Evolutionary conservation across 2,329 filamentous ascomycete species (phyloP).

Genomic region (Gliomastix tumulicola): DNA sequence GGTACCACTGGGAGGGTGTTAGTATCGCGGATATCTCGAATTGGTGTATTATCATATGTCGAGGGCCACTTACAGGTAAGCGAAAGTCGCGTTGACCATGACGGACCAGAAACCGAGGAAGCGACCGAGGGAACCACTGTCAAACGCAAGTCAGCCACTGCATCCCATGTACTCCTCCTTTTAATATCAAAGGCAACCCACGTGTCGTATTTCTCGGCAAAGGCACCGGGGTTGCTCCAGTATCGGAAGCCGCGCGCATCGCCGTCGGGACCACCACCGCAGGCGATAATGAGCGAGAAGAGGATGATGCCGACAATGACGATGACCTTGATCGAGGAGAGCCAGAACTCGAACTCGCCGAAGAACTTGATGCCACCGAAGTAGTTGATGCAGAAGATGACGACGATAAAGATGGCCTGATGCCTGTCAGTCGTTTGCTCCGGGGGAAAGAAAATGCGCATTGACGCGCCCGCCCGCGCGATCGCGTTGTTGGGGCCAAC

Average conservation of each 20-base stretch:
- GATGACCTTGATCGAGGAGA: conserved; percentile 60
- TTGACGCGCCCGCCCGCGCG: too few species aligned
- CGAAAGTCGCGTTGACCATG: conserved; percentile 71
- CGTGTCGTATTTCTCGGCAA: conserved; percentile 22
- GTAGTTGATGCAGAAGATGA: conserved; percentile 61
- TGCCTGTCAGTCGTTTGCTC: too few species aligned
- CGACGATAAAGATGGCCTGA: conserved; percentile 59
- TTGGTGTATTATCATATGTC: too few species aligned
- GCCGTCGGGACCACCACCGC: conserved; percentile 57
- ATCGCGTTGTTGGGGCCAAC: too few species aligned
- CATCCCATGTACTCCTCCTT: too few species aligned
- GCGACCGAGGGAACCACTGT: conserved; percentile 29
- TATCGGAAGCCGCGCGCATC: conserved; percentile 60
- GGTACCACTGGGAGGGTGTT: too few species aligned
- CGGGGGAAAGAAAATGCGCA: too few species aligned
- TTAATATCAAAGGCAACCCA: too few species aligned
- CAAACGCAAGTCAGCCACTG: too few species aligned
- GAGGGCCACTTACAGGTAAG: too few species aligned
- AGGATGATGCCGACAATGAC: conserved; percentile 61
- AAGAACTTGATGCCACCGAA: conserved; percentile 56
- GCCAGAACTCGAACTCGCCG: conserved; percentile 58
- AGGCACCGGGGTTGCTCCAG: conserved; percentile 53
- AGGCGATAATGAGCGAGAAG: conserved; percentile 54
- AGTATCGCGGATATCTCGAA: too few species aligned
- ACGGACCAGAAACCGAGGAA: conserved; percentile 63